Percentiles rank a stretch among this genome's conserved stretches.
Evolutionary conservation across 768 basidiomycete genomes (phyloP).

Genomic region (Phaffia australis): DNA sequence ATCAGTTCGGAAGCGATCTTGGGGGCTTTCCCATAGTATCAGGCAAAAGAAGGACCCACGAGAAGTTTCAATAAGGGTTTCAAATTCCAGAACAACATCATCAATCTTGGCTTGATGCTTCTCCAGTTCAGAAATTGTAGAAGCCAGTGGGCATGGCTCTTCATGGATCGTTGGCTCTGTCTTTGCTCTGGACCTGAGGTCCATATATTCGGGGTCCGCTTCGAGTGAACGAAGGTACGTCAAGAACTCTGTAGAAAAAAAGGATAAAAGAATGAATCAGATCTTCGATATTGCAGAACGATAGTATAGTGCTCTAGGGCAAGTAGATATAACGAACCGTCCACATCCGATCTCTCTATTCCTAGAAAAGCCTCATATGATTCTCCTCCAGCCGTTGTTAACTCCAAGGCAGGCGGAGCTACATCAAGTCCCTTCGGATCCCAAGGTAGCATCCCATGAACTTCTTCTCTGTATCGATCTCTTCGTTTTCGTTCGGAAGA

Average conservation of each 20-base stretch:
- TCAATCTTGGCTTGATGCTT: conserved; percentile 70
- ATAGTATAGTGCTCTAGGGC: neutral
- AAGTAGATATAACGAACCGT: conserved; percentile 45
- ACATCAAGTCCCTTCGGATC: conserved; percentile 54
- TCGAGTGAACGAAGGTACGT: conserved; percentile 27
- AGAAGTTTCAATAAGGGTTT: conserved; percentile 73
- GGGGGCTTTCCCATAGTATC: no score
- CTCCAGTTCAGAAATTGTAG: conserved; percentile 41
- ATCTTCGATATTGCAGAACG: neutral
- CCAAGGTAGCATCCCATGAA: conserved; percentile 78
- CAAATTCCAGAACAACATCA: conserved; percentile 64
- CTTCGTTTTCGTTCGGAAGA: conserved; percentile 70
- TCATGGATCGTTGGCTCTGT: conserved; percentile 51
- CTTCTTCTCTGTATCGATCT: conserved; percentile 70
- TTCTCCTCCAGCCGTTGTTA: conserved; percentile 40
- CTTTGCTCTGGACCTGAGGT: conserved; percentile 23
- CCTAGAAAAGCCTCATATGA: conserved; percentile 50
- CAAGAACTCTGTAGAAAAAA: conserved; percentile 29
- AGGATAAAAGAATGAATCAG: neutral
- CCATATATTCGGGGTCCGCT: conserved; percentile 29
- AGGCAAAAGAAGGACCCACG: conserved; percentile 44
- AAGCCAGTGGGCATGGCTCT: conserved; percentile 29
- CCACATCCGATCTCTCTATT: conserved; percentile 58
- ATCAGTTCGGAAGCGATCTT: neutral
- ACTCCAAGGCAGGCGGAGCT: conserved; percentile 31